Base-by-base conservation (phyloP, 805 yeast genomes). In the Starmerella apicola region DNA sequence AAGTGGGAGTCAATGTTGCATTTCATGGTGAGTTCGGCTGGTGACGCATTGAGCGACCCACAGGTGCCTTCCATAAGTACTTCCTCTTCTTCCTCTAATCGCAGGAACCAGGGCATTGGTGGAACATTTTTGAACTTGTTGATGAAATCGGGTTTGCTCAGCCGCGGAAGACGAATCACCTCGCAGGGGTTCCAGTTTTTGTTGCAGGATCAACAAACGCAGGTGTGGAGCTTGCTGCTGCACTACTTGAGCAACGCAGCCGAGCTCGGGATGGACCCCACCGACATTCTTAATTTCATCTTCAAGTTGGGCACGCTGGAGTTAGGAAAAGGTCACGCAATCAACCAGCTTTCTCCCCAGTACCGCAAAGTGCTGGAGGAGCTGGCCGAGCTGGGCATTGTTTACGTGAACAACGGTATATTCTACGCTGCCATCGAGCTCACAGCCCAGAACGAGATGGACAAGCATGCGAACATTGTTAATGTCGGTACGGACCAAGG, bases 1-100 rank as follows among this genome's bases (percentile, higher is more conserved):
- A 84, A 81, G 55, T 91, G 98, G 98, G 99, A 91, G 57, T 74
- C 83, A 6, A 88, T 91, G 50, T 66, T 91, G 51, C 97, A 91
- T 66, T 91, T 79, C 63, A 88, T 91, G 97, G 99, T 91, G 32
- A 95, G 97, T 2, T 83, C 96, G 0, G 46, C 52, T 4, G 38
- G 39, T 24, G 66, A 15, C 63, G 72, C 86, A 35, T 69, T 71
- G n/a, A 86, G 88, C 15, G 34, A 32, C 15, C 13, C 28, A 5
- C 28, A 22, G n/a, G 36, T 16, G 20, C 20, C 6, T 13, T 9
- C 34, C 8, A 17, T 10, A 12, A 12, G 7, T 27, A 12, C 30
- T 27, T 6, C 15, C 17, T 15, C 17, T 7, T 7, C 30, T 12
- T 12, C 17, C 17, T 10, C 17, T 12, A 6, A 8, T 27, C 15